Evolutionary conservation across 805 yeast species (phyloP), one percentile per base, ranked within the genome.

Genomic region (Wilhelminamyces savonicus): DNA sequence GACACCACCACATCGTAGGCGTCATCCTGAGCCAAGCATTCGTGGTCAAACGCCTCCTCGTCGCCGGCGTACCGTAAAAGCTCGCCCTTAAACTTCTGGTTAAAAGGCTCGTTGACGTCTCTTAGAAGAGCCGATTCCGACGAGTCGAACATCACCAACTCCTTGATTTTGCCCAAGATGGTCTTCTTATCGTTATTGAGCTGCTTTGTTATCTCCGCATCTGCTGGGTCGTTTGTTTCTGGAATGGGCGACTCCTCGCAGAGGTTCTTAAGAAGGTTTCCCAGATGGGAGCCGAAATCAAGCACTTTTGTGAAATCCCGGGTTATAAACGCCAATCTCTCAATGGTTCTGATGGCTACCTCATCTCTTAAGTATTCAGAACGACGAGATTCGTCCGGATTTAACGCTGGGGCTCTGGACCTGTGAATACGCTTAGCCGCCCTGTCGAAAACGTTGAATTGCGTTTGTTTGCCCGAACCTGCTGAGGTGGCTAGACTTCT

Each of bases 361-460:
- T 83, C 92, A 44, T 80, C 78, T 24, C 87, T 64, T 16, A 85
- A 55, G 44, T 83, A 85, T 40, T 85, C 94, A 8, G 72, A 82
- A 38, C 71, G 62, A 13, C 76, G 56, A 11, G 78, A 67, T 24
- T 48, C 45, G 7, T 59, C 59, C 3, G 69, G 71, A 13, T 57
- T 53, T 15, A 69, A 52, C 5, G 31, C 26, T 0, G 78, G 74
- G 0, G 82, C 74, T 26, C 67, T 41, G 15, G 71, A 62, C 26
- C 84, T 56, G 42, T 85, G 94, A n/a, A 66, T 41, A 5, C 62
- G 52, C 47, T 85, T 85, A 31, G 76, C 64, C 6, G 54, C 41
- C 24, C 92, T 55, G 51, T 82, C 82, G 52, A 84, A 84, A 7
- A 63, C 67, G 31, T 54, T 59, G 41, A 54, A 59, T 32, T 59